These are phyloP conservation scores for Rhizophagus clarus DNA, from an alignment of 192 early-diverging fungal species.

Conservation along the genomic window DNA sequence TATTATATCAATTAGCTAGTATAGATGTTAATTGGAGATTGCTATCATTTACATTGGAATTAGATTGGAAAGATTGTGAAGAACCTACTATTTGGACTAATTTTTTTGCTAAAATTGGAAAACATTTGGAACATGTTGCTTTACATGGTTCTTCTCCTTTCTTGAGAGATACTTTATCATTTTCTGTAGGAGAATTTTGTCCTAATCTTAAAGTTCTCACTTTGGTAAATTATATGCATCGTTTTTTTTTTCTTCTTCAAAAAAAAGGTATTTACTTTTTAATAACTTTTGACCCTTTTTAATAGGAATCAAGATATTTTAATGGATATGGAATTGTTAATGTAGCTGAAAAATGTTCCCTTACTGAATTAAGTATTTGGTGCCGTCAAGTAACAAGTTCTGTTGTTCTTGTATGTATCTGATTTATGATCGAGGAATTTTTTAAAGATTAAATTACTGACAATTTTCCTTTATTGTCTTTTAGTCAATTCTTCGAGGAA, in stretches of 20 bases:
- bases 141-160: slow-evolving; percentile 11
- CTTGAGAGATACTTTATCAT: not conserved
- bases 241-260: not conserved
- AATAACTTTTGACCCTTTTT: not conserved
- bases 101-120: slow-evolving; percentile 7
- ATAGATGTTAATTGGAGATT: not conserved
- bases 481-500: not conserved
- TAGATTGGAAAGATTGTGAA: slow-evolving; percentile 2
- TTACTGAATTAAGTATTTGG: slow-evolving; percentile 10
- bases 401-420: not conserved
- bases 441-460: not conserved
- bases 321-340: not conserved
- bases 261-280: not conserved
- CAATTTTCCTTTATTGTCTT: not conserved
- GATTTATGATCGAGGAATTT: not conserved
- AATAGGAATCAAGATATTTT: slow-evolving; percentile 11
- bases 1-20: not conserved
- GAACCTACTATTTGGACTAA: not conserved
- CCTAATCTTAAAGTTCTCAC: not conserved
- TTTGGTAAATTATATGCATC: not conserved
- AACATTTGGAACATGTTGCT: not conserved
- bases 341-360: not conserved
- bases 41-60: not conserved
- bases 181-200: slow-evolving; percentile 5
- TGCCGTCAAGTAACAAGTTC: slow-evolving; percentile 8